Evolutionary conservation across 345 rosid species (phyloP).

Genomic region (Rhodomyrtus tomentosa): DNA sequence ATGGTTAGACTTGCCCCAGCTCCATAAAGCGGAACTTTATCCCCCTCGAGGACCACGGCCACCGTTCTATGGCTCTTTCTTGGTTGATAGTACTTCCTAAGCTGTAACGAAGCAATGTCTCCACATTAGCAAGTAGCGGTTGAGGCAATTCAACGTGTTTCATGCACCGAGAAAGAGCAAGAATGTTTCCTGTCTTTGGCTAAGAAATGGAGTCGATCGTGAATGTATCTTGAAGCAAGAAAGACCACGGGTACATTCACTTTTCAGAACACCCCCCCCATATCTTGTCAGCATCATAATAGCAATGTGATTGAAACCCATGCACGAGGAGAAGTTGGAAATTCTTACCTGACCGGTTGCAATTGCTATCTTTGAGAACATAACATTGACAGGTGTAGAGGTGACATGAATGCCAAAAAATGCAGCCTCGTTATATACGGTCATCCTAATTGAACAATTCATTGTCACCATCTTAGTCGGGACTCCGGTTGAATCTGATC

Average conservation of each 20-base stretch:
- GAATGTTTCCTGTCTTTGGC: neutral
- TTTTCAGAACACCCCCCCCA: neutral
- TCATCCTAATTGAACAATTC: constrained; percentile 53
- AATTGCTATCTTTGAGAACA: constrained; percentile 46
- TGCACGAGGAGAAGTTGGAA: neutral
- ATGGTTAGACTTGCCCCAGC: constrained; percentile 47
- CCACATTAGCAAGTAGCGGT: neutral
- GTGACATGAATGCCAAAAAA: constrained; percentile 79
- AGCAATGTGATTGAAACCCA: neutral
- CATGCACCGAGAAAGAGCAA: neutral
- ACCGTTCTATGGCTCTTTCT: constrained; percentile 52
- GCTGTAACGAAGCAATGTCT: constrained; percentile 19
- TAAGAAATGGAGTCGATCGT: neutral
- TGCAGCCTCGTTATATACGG: constrained; percentile 57
- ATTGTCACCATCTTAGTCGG: constrained; percentile 62
- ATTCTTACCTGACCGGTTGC: constrained; percentile 65
- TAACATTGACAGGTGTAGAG: constrained; percentile 45
- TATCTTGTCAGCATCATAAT: neutral
- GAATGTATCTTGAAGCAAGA: neutral
- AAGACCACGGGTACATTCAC: neutral
- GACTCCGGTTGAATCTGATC: constrained; percentile 65
- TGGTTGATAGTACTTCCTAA: constrained; percentile 67
- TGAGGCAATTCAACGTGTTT: neutral
- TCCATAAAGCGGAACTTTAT: constrained; percentile 64
- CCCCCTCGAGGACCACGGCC: constrained; percentile 32